Evolutionary conservation across 805 yeast genomes (phyloP).

Genomic region (Candida berthetii): DNA sequence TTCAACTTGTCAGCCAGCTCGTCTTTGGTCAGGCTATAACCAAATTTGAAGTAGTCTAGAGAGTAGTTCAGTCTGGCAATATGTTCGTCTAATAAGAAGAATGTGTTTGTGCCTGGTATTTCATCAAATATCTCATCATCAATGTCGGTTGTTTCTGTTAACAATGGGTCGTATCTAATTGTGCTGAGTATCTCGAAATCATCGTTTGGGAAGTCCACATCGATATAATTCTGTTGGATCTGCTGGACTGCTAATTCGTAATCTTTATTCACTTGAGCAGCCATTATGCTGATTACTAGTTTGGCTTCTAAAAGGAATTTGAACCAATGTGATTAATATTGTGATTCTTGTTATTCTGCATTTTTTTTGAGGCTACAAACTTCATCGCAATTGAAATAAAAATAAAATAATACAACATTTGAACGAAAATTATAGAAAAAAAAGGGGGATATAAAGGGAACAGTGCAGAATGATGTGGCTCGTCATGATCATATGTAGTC

Average conservation of each 20-base stretch:
- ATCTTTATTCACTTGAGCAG: not conserved
- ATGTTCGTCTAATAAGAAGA: conserved; percentile 64
- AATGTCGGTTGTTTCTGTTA: conserved; percentile 24
- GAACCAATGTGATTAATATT: no score
- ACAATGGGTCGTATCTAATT: conserved; percentile 66
- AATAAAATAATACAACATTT: no score
- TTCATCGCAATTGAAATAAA: no score
- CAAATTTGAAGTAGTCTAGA: conserved; percentile 46
- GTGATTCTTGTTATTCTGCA: no score
- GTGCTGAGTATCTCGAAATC: conserved; percentile 62
- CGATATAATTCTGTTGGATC: conserved; percentile 4
- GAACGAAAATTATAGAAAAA: no score
- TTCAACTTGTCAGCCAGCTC: conserved; percentile 36
- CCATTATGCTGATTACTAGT: no score
- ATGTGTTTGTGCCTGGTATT: conserved; percentile 21
- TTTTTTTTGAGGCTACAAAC: no score
- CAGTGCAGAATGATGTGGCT: no score
- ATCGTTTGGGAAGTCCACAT: conserved; percentile 7
- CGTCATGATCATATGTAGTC: conserved; percentile 23
- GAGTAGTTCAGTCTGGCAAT: conserved; percentile 50
- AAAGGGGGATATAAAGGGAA: no score
- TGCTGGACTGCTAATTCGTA: not conserved
- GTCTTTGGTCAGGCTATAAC: conserved; percentile 33
- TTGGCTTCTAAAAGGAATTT: no score
- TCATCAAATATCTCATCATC: conserved; percentile 8